Percentiles rank a stretch among this genome's conserved stretches.
Conservation (phyloP, 805 yeast genomes). For the Kodamaea kaohsiungensis region DNA sequence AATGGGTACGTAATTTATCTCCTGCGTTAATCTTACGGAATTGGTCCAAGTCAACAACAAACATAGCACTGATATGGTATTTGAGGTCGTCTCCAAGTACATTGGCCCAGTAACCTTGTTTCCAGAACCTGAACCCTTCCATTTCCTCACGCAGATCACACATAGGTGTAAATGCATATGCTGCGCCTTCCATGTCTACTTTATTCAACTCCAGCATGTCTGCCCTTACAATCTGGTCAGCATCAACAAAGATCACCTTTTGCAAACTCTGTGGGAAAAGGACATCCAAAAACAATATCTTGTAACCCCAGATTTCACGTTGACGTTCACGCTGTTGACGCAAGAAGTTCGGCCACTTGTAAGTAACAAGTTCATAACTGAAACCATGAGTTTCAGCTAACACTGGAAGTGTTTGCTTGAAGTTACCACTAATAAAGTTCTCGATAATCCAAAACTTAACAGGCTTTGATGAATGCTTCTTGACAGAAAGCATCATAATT, state of each 20-base stretch:
- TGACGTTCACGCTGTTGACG: constrained; percentile 75
- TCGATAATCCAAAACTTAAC: constrained; percentile 88
- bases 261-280: constrained; percentile 77
- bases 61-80: constrained; percentile 84
- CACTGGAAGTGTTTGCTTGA: constrained; percentile 59
- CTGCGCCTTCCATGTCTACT: constrained; percentile 72
- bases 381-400: constrained; percentile 62
- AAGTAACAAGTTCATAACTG: constrained; percentile 74
- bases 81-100: constrained; percentile 57
- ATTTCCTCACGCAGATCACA: constrained; percentile 75
- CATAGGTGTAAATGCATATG: constrained; percentile 89
- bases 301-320: constrained; percentile 85
- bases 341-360: constrained; percentile 93
- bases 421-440: constrained; percentile 71
- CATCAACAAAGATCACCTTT: constrained; percentile 81
- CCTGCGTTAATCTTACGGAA: constrained; percentile 75
- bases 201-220: constrained; percentile 70
- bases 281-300: constrained; percentile 82
- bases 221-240: constrained; percentile 78
- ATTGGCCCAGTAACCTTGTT: constrained; percentile 84
- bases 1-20: constrained; percentile 77
- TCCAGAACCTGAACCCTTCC: constrained; percentile 92
- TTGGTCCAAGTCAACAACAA: constrained; percentile 70
- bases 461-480: constrained; percentile 53
- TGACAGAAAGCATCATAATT: constrained; percentile 81